These are phyloP conservation scores for Russula vinacea DNA, from an alignment of 768 basidiomycete genomes.

Conservation along the genomic window DNA sequence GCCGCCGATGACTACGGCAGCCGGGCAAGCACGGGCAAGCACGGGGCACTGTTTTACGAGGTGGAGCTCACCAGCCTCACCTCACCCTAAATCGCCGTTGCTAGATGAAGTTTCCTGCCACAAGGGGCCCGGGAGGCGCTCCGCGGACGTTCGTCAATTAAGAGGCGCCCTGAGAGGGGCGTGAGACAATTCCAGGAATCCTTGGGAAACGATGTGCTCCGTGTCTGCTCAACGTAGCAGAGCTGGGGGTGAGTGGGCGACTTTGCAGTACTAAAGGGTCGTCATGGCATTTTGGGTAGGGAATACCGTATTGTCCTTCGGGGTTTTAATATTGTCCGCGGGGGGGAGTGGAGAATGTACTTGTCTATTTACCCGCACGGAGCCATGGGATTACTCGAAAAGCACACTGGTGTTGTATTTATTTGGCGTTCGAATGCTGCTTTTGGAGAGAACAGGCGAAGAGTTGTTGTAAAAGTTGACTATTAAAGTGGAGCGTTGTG, in stretches of 20 bases:
- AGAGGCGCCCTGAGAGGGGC: background rate
- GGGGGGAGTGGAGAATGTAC: background rate
- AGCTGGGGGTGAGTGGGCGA: background rate
- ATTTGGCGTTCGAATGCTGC: background rate
- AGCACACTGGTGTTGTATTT: background rate
- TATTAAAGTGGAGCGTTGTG: too few species aligned
- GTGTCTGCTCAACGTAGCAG: background rate
- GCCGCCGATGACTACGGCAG: background rate
- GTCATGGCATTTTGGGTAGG: background rate
- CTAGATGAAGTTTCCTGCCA: background rate
- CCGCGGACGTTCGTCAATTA: background rate
- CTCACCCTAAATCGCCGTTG: background rate
- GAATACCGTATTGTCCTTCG: slow-evolving; percentile 2
- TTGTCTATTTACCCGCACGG: background rate
- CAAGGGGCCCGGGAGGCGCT: background rate
- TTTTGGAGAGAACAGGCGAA: background rate
- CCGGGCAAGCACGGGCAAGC: too few species aligned
- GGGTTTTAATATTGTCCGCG: background rate
- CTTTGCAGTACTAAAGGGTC: background rate
- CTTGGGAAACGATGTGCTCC: background rate
- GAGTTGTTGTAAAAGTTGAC: background rate
- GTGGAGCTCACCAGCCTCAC: background rate
- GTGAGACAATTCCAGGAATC: background rate
- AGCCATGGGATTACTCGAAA: background rate
- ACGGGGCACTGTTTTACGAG: background rate